A percentile compares a stretch with the other conserved stretches of the same genome.
These are phyloP conservation scores for Calonectria leucothoes DNA, from an alignment of 2,329 filamentous ascomycete genomes.

Conservation along the genomic window DNA sequence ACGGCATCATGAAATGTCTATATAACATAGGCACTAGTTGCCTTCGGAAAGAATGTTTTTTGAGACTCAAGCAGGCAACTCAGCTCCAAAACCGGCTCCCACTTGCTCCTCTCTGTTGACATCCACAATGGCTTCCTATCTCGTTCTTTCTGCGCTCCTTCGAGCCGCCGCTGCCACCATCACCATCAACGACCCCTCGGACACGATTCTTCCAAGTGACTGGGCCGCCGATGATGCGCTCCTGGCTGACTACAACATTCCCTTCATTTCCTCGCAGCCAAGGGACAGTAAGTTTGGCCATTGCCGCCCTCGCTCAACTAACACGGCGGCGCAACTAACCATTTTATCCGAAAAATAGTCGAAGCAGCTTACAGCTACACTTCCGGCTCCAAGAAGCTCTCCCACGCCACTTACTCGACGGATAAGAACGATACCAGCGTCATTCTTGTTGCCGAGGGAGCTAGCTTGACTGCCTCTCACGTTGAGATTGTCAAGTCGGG, in stretches of 20 bases:
- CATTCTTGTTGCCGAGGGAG: slow-evolving; percentile 15
- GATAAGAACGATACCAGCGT: slow-evolving; percentile 19
- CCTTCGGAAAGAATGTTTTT: neutral
- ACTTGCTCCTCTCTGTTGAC: neutral
- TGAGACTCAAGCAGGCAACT: slow-evolving; percentile 22
- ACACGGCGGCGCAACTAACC: neutral
- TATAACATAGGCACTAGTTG: slow-evolving; percentile 3
- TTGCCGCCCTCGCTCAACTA: neutral
- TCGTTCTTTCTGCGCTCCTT: slow-evolving; percentile 12
- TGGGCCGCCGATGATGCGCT: slow-evolving; percentile 13
- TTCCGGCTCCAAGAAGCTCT: neutral
- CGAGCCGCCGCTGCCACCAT: slow-evolving; percentile 12
- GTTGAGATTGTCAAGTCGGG: slow-evolving; percentile 15
- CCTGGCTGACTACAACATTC: slow-evolving; percentile 18
- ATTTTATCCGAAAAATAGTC: neutral
- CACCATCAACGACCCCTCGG: slow-evolving; percentile 17
- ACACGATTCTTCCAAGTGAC: slow-evolving; percentile 7
- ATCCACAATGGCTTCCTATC: slow-evolving; percentile 14
- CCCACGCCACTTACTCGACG: slow-evolving; percentile 2
- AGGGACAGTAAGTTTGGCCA: slow-evolving; percentile 4
- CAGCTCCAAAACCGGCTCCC: slow-evolving; percentile 4
- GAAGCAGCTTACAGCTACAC: neutral
- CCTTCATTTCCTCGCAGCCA: slow-evolving; percentile 7
- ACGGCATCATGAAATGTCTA: neutral
- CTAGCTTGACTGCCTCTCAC: neutral